These are phyloP conservation scores for Euryodendron excelsum DNA, from an alignment of 148 eudicot species.

Conservation along the genomic window DNA sequence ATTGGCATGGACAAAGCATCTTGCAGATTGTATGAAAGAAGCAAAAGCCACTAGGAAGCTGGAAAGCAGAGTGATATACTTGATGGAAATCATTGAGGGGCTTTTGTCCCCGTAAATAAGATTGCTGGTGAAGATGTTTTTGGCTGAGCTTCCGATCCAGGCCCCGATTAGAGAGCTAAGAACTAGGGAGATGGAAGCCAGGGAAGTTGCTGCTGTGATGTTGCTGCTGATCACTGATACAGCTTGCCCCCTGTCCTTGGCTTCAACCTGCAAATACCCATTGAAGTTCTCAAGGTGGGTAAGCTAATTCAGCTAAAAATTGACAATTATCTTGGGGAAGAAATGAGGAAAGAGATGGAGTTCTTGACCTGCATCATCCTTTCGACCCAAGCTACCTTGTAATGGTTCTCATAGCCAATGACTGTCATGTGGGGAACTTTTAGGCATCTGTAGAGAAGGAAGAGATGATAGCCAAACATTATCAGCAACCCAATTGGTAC, in stretches of 20 bases:
- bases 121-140: conserved; percentile 27
- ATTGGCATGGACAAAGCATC: conserved; percentile 47
- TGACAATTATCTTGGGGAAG: neutral
- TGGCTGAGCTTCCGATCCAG: conserved; percentile 45
- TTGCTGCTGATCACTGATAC: conserved; percentile 41
- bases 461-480: conserved; percentile 63
- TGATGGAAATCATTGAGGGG: conserved; percentile 46
- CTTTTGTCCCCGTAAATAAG: conserved; percentile 53
- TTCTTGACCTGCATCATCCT: conserved; percentile 48
- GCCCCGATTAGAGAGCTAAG: conserved; percentile 65
- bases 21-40: conserved; percentile 46
- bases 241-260: conserved; percentile 37
- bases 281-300: neutral
- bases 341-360: neutral
- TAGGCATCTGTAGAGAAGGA: conserved; percentile 47
- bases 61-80: conserved; percentile 40
- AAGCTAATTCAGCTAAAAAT: neutral
- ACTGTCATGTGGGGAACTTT: conserved; percentile 37
- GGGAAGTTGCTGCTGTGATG: conserved; percentile 45
- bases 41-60: conserved; percentile 53
- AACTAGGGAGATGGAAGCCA: conserved; percentile 51
- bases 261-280: conserved; percentile 36
- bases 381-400: conserved; percentile 53
- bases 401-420: conserved; percentile 55
- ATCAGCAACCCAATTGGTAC: conserved; percentile 59